A percentile compares a stretch with the other conserved stretches of the same genome.
Conservation (phyloP, 169 alveolate species). For the Cryptosporidium xiaoi region DNA sequence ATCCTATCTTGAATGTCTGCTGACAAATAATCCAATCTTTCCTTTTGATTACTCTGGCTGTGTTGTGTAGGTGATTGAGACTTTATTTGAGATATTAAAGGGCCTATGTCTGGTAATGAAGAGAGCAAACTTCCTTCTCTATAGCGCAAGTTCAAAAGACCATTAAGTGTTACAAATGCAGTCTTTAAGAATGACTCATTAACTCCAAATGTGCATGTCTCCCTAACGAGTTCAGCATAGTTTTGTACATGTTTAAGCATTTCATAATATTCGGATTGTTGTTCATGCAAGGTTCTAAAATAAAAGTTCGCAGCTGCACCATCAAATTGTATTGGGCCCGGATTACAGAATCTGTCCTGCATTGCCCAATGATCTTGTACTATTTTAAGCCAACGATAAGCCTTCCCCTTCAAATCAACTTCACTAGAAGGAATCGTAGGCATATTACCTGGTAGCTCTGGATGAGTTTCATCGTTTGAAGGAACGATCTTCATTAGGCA, state of each 20-base stretch:
- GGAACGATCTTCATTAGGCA: constrained; percentile 88
- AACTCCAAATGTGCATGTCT: constrained; percentile 90
- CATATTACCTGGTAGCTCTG: constrained; percentile 80
- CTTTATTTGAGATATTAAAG: constrained; percentile 49
- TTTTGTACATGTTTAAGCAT: constrained; percentile 90
- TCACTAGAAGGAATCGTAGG: constrained; percentile 92
- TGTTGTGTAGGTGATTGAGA: constrained; percentile 11
- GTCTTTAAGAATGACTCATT: constrained; percentile 86
- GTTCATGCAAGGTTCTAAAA: constrained; percentile 87
- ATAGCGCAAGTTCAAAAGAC: constrained; percentile 74
- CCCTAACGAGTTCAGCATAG: constrained; percentile 84
- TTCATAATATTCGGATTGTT: constrained; percentile 90
- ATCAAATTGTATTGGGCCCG: constrained; percentile 96
- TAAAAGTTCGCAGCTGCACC: constrained; percentile 88
- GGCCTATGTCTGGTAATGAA: constrained; percentile 71
- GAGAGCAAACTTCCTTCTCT: constrained; percentile 50
- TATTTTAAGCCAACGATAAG: constrained; percentile 84
- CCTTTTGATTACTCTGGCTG: background rate
- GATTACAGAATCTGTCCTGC: constrained; percentile 94
- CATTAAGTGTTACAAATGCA: constrained; percentile 86
- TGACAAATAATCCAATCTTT: background rate
- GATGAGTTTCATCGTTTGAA: constrained; percentile 78
- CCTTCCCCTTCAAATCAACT: constrained; percentile 90
- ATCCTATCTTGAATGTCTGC: background rate
- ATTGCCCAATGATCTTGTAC: constrained; percentile 90